Evolutionary conservation across 1,139 yeast species (phyloP).

Genomic region (Zygosaccharomyces pseudobailii): DNA sequence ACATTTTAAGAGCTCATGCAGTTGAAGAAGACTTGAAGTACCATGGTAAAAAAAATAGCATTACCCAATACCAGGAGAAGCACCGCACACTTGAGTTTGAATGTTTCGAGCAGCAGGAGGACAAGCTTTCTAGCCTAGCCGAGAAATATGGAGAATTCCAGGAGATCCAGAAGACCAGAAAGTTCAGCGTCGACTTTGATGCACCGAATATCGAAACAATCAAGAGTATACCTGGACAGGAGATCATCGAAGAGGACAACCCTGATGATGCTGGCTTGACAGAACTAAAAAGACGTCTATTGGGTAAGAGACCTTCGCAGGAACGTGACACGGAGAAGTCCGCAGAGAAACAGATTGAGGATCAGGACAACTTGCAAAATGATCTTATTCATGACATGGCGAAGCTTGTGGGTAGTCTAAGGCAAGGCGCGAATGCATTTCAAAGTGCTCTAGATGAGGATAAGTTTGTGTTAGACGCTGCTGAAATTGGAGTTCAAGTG

Average conservation of each 20-base stretch:
- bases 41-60: background rate
- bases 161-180: slow-evolving; percentile 15
- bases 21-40: slow-evolving; percentile 9
- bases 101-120: slow-evolving; percentile 6
- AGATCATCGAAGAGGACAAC: slow-evolving; percentile 4
- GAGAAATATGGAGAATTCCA: slow-evolving; percentile 18
- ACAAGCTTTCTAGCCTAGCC: slow-evolving; percentile 6
- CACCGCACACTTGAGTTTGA: slow-evolving; percentile 8
- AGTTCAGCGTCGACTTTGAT: slow-evolving; percentile 33
- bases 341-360: slow-evolving; percentile 34
- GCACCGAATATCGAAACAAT: slow-evolving; percentile 6
- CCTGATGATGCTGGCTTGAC: slow-evolving; percentile 26
- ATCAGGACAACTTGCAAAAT: slow-evolving; percentile 37
- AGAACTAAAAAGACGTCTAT: slow-evolving; percentile 32
- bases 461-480: slow-evolving; percentile 36
- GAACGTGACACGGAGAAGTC: slow-evolving; percentile 14
- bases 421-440: slow-evolving; percentile 38
- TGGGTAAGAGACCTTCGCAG: slow-evolving; percentile 21
- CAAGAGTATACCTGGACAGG: background rate
- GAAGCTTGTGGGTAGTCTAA: slow-evolving; percentile 34
- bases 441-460: slow-evolving; percentile 37
- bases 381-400: slow-evolving; percentile 37
- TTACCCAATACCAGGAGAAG: slow-evolving; percentile 5
- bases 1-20: slow-evolving; percentile 12
- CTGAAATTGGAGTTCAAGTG: slow-evolving; percentile 38